A percentile compares a stretch with the other conserved stretches of the same genome.
These are phyloP conservation scores for Licmophora abbreviata DNA, from an alignment of 108 stramenopile species.

Conservation along the genomic window DNA sequence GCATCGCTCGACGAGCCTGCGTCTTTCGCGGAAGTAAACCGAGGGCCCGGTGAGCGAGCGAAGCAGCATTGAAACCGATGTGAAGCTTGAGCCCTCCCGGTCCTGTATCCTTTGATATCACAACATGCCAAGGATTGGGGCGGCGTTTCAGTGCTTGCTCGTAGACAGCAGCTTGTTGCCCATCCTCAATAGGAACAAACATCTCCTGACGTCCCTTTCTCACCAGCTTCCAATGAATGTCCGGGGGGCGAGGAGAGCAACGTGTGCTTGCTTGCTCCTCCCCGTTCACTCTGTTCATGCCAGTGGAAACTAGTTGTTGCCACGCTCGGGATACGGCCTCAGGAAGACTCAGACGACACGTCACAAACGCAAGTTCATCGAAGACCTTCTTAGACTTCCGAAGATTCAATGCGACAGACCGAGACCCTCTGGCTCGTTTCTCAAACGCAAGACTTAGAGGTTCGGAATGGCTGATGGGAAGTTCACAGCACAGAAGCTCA, in stretches of 20 bases:
- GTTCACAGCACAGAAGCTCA: constrained; percentile 6
- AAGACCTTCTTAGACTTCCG: constrained; percentile 11
- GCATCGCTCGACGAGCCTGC: too few species aligned
- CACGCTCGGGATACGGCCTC: not conserved
- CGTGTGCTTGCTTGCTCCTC: constrained; percentile 1
- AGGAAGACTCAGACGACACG: constrained; percentile 15
- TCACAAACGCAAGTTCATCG: constrained; percentile 14
- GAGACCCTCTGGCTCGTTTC: too few species aligned
- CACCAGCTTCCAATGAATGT: constrained; percentile 16
- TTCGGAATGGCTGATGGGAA: constrained; percentile 8
- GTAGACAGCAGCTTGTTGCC: constrained; percentile 23
- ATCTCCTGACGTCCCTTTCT: constrained; percentile 5
- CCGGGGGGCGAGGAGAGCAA: constrained; percentile 19
- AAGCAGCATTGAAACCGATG: constrained; percentile 17
- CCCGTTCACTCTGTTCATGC: not conserved
- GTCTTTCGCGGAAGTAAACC: constrained; percentile 16
- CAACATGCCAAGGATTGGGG: constrained; percentile 17
- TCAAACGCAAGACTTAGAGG: too few species aligned
- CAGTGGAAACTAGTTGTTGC: constrained; percentile 1
- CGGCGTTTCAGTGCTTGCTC: constrained; percentile 25
- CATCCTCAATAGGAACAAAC: constrained; percentile 24
- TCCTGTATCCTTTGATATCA: constrained; percentile 4
- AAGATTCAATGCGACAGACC: constrained; percentile 13
- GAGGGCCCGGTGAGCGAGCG: constrained; percentile 15
- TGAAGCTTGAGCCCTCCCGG: constrained; percentile 6